Base-by-base conservation (phyloP, 2,329 filamentous ascomycete species). In the Apiospora koreana region DNA sequence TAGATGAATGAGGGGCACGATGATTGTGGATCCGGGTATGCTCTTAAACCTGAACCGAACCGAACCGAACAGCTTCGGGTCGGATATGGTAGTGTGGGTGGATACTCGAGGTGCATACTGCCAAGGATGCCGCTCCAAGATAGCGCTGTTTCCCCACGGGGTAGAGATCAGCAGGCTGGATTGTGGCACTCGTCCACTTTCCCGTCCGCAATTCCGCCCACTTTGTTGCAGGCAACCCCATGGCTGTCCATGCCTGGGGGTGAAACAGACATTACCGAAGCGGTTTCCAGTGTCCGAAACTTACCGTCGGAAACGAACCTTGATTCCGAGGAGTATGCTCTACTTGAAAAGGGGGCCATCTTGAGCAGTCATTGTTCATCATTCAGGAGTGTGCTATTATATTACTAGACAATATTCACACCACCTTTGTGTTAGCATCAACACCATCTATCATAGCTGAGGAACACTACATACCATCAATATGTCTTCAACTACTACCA, bases 401-500 rank as follows among this genome's bases (percentile, higher is more conserved):
- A 62, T 62, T 31, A 62, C 18, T 2, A 62, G 31, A 38, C 23
- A 66, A 1, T 12, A 18, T 10, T 14, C 45, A 4, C n/a, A n/a
- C 12, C 14, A 7, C n/a, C 38, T 18, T n/a, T 45, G 5, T 66
- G 10, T 18, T 43, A 16, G 2, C 41, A 12, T 4, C 41, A 45
- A 25, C 9, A 25, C 3, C 38, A 45, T 28, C 64, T 2, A 35
- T 6, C 38, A 45, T 21, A 25, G 14, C 28, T n/a, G 31, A 23
- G 54, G 31, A n/a, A 12, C 12, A 62, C 1, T 28, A 16, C 50
- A 38, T 50, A 65, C 16, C 54, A 28, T 10, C 23, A 70, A n/a
- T 8, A 64, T 65, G 35, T 43, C 62, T 7, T 68, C 65, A 16
- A 62, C 69, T 38, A 67, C 71, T n/a, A 69, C 65, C 43, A 75